Evolutionary conservation across 805 yeast species (phyloP).

Genomic region (Saturnispora gosingensis): DNA sequence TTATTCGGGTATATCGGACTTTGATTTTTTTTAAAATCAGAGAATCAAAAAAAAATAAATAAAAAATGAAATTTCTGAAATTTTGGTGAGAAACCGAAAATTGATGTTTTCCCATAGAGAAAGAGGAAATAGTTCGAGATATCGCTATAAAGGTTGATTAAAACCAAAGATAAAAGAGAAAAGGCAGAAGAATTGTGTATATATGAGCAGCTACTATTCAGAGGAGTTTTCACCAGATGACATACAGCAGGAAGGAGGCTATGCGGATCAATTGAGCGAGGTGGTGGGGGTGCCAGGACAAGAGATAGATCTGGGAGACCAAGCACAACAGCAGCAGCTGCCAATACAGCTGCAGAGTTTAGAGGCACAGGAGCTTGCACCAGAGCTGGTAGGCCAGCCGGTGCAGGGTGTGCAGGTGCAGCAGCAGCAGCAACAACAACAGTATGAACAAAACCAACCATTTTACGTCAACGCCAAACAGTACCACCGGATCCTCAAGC

Average conservation of each 20-base stretch:
- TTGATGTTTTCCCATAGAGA: background rate
- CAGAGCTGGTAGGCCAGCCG: too few species aligned
- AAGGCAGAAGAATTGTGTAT: background rate
- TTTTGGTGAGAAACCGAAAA: background rate
- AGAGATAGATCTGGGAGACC: background rate
- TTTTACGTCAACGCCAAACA: constrained; percentile 97
- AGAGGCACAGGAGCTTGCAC: background rate
- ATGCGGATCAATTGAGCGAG: background rate
- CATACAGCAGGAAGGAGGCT: background rate
- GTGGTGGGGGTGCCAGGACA: background rate
- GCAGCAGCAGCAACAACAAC: constrained; percentile 4
- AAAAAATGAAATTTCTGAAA: background rate
- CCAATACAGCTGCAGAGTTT: background rate
- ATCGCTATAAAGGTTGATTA: background rate
- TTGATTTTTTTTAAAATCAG: background rate
- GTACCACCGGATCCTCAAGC: constrained; percentile 85
- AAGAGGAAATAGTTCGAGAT: background rate
- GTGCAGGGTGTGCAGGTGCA: background rate
- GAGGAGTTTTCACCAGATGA: constrained; percentile 3
- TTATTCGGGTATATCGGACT: background rate
- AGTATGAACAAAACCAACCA: constrained; percentile 60
- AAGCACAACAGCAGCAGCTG: background rate
- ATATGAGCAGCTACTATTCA: background rate
- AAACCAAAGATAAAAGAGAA: background rate
- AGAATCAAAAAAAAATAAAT: too few species aligned